Evolutionary conservation across 2,329 filamentous ascomycete genomes (phyloP).

Genomic region (Beauveria varroae): DNA sequence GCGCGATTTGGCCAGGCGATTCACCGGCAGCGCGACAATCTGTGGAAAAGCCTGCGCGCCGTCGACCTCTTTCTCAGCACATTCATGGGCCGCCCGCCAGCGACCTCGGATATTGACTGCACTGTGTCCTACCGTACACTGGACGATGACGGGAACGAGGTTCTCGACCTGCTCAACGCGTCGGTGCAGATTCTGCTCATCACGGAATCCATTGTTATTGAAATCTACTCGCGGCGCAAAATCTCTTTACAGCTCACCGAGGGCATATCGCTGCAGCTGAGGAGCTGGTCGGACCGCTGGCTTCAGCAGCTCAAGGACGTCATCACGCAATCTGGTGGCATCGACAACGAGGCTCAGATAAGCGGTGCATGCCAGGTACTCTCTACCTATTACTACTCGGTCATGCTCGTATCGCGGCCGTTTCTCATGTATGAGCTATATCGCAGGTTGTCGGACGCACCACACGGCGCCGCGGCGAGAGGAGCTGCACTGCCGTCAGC

Average conservation of each 20-base stretch:
- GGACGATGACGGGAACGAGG: constrained; percentile 30
- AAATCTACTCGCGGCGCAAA: constrained; percentile 46
- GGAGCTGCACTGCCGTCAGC: constrained; percentile 27
- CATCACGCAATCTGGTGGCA: constrained; percentile 20
- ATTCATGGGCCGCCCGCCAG: constrained; percentile 47
- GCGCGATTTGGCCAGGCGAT: constrained; percentile 38
- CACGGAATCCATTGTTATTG: constrained; percentile 40
- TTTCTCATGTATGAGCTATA: constrained; percentile 50
- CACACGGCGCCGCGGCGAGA: background rate
- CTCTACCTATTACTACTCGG: constrained; percentile 47
- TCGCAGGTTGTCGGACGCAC: constrained; percentile 33
- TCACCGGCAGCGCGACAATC: constrained; percentile 37
- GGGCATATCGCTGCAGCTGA: constrained; percentile 43
- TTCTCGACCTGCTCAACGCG: constrained; percentile 40
- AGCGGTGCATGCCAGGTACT: constrained; percentile 45
- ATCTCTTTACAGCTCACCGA: constrained; percentile 46
- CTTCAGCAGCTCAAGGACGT: constrained; percentile 35
- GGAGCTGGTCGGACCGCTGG: constrained; percentile 45
- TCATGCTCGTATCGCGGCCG: constrained; percentile 48
- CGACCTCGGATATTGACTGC: constrained; percentile 46
- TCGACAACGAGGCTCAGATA: constrained; percentile 22
- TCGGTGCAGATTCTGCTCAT: constrained; percentile 46
- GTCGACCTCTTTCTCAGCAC: constrained; percentile 46
- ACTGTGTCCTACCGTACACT: constrained; percentile 39
- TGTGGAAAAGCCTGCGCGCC: constrained; percentile 47